Evolutionary conservation across 495 filamentous ascomycete species (phyloP), one percentile per base, ranked within the genome.

Genomic region (Penicillium tannophilum): DNA sequence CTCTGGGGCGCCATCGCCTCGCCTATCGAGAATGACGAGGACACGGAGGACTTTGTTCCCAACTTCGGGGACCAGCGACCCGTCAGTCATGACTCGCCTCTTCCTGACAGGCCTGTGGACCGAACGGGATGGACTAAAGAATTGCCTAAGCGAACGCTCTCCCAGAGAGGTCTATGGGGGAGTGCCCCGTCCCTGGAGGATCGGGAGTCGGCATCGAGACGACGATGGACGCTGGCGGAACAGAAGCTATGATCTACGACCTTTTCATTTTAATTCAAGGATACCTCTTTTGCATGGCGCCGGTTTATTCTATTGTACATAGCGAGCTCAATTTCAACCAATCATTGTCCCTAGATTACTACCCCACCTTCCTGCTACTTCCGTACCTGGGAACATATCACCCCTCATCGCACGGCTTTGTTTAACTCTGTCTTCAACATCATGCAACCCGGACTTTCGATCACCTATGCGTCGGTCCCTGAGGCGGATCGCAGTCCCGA

Each of bases 401-500:
- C 28, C 28, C 28, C 28, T 28, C 28, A 28, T 23, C 20, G 20
- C 20, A 1, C 28, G 28, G 6, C 28, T 28, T 36, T 12, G 1
- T 28, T 36, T 12, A 14, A 36, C 33, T 36, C 12, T 36, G 14
- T 36, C 31, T 33, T 33, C 33, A 12, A 12, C 33, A 36, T 36
- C 33, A 78, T 76, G 73, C 64, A 72, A 20, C 63, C 58, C 14
- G 76, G 76, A 46, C 58, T 72, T 10, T 74, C 77, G 55, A 64
- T 77, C 55, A 88, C 82, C 9, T 84, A 83, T 67, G 72, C 77
- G 51, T 85, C 82, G 20, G 78, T 79, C 11, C 73, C 72, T 8
- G 73, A 28, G 28, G 3, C 28, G 4, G 28, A 69, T 16, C 79
- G 78, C 19, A 69, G 82, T 28, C 90, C 90, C 17, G 88, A 89